Conservation (phyloP, 2,329 filamentous ascomycete species). For the Bipolaris cookei region DNA sequence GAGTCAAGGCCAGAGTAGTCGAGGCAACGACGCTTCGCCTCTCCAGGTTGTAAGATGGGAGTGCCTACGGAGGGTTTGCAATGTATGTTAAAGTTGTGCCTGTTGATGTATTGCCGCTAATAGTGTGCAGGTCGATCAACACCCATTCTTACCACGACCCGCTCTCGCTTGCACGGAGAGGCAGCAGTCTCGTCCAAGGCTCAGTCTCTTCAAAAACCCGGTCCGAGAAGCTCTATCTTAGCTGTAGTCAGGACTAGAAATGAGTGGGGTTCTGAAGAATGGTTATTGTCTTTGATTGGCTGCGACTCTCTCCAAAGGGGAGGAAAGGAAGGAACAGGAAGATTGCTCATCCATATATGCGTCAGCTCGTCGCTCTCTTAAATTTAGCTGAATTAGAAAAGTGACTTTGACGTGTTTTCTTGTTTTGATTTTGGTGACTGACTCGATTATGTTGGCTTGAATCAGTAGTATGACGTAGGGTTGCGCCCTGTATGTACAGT, state of each 20-base stretch:
- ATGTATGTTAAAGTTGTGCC: conserved; percentile 28
- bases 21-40: conserved; percentile 46
- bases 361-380: conserved; percentile 41
- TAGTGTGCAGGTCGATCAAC: conserved; percentile 37
- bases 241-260: conserved; percentile 20
- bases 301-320: conserved; percentile 33
- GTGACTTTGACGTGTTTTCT: not conserved
- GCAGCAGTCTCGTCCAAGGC: conserved; percentile 31
- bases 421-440: too few species aligned
- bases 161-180: conserved; percentile 47
- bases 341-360: conserved; percentile 32
- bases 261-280: conserved; percentile 25
- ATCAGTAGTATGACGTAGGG: not conserved
- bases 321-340: conserved; percentile 28
- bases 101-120: conserved; percentile 11
- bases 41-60: conserved; percentile 51
- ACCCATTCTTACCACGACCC: conserved; percentile 48
- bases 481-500: conserved; percentile 1
- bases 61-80: conserved; percentile 46
- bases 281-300: conserved; percentile 37
- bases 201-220: conserved; percentile 18
- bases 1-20: conserved; percentile 38
- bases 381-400: conserved; percentile 35
- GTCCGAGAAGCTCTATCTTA: conserved; percentile 28
- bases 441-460: not conserved